Base-by-base conservation (phyloP, 2,329 filamentous ascomycete species). In the Neonectria sp. region DNA sequence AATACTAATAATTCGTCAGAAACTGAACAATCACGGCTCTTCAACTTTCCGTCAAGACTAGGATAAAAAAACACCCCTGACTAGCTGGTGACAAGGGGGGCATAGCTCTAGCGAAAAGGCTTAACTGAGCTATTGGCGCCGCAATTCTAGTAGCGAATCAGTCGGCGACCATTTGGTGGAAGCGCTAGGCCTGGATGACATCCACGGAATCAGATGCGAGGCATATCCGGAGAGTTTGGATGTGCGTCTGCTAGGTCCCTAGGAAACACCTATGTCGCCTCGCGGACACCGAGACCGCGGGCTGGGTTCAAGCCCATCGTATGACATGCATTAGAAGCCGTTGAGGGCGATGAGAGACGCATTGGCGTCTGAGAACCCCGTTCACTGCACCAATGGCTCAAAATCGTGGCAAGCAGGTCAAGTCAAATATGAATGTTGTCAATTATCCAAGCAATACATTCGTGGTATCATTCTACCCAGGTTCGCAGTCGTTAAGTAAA, bases 401-500 rank as follows among this genome's bases (percentile, higher is more conserved):
- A 3, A n/a, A 48, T 29, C 48, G 13, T 9, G 24, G 27, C 21
- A 15, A 4, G 6, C 46, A 29, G 11, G 48, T 33, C 29, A 21
- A 8, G 31, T 35, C n/a, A 53, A 43, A 27, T 56, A 9, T 43
- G 35, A 56, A 56, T 27, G 17, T 27, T 55, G 25, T 60, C 48
- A 40, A 63, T 49, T 45, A 53, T 27, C 27, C 27, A 33, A 55
- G 11, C 43, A 57, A 56, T 65, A 35, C 46, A 52, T 52, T 55
- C 64, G 53, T 68, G 66, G 66, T 68, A 68, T 68, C 66, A 68
- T 68, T 49, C 58, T 63, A 65, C 52, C 49, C 43, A 52, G 27
- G 21, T 52, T 35, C 25, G 27, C 33, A 29, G 65, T 51, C 66
- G 57, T 65, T 65, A 68, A 57, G 58, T 61, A 65, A 65, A 68